Percentiles rank a stretch among this genome's conserved stretches.
Conservation (phyloP, 2,329 filamentous ascomycete species). For the Atkinsonella hypoxylon region DNA sequence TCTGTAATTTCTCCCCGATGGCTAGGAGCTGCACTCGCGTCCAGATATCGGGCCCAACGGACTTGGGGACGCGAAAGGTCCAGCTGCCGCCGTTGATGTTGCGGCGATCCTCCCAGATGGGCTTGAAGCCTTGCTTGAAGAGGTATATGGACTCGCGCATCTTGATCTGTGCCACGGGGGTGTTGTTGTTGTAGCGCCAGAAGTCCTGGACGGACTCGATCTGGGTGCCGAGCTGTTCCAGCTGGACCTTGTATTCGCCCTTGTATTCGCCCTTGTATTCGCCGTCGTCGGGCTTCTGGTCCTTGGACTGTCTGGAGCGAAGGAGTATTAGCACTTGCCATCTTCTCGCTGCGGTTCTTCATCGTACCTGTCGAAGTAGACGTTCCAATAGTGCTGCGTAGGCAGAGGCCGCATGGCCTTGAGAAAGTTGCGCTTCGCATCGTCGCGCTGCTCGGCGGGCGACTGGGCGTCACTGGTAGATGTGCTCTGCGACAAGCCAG, state of each 20-base stretch:
- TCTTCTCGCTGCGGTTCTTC: no score
- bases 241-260: constrained; percentile 39
- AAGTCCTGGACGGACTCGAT: constrained; percentile 79
- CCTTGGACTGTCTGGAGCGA: constrained; percentile 24
- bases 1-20: constrained; percentile 70
- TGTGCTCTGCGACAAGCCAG: constrained; percentile 46
- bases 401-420: constrained; percentile 61
- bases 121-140: constrained; percentile 66
- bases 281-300: constrained; percentile 29
- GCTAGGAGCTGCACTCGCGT: constrained; percentile 70
- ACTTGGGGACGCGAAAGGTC: constrained; percentile 84
- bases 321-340: no score
- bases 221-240: constrained; percentile 50
- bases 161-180: constrained; percentile 62
- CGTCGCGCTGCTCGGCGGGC: constrained; percentile 61
- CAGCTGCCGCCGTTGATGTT: constrained; percentile 80
- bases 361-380: constrained; percentile 49
- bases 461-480: constrained; percentile 50
- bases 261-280: constrained; percentile 42
- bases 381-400: constrained; percentile 70
- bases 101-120: constrained; percentile 75
- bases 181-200: constrained; percentile 74
- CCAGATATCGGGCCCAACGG: constrained; percentile 62
- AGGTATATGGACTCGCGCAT: constrained; percentile 69
- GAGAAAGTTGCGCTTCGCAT: constrained; percentile 74